phyloP scores from a whole-genome alignment of 805 yeast species.

The Saccharomyces cerevisiae region DNA sequence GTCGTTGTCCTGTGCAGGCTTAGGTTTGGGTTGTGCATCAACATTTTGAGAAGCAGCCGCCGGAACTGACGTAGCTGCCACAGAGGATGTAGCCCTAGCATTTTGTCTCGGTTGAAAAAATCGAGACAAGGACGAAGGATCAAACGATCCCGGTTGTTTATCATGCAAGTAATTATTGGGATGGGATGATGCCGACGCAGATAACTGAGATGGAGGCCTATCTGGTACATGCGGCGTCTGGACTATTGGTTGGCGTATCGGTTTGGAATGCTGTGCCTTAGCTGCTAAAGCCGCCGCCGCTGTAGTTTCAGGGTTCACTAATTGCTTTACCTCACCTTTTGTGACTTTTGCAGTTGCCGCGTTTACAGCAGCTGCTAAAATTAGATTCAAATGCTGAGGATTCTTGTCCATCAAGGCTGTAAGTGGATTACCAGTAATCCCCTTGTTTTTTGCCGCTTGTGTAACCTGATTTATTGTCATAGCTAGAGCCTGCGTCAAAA shows the following conservation, averaged over 20 bases:
- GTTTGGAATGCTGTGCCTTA: constrained; percentile 1
- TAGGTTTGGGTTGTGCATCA: neutral
- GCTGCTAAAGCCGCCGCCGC: neutral
- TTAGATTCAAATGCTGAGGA: constrained; percentile 71
- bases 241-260: neutral
- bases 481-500: constrained; percentile 84
- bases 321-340: constrained; percentile 42
- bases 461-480: constrained; percentile 87
- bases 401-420: constrained; percentile 72
- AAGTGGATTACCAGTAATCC: constrained; percentile 70
- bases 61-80: neutral
- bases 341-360: constrained; percentile 62
- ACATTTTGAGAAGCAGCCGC: constrained; percentile 1
- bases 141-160: constrained; percentile 16
- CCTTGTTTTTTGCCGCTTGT: constrained; percentile 79
- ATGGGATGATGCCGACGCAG: neutral
- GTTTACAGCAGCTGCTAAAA: constrained; percentile 70
- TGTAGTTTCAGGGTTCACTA: constrained; percentile 15
- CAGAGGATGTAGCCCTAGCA: constrained; percentile 9
- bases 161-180: neutral
- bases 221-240: neutral
- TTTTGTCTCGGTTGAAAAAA: constrained; percentile 31
- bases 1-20: constrained; percentile 1
- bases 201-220: neutral
- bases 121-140: constrained; percentile 30